Evolutionary conservation across 2,329 filamentous ascomycete genomes (phyloP), one percentile per base, ranked within the genome.

Genomic region (Zasmidium angulare): DNA sequence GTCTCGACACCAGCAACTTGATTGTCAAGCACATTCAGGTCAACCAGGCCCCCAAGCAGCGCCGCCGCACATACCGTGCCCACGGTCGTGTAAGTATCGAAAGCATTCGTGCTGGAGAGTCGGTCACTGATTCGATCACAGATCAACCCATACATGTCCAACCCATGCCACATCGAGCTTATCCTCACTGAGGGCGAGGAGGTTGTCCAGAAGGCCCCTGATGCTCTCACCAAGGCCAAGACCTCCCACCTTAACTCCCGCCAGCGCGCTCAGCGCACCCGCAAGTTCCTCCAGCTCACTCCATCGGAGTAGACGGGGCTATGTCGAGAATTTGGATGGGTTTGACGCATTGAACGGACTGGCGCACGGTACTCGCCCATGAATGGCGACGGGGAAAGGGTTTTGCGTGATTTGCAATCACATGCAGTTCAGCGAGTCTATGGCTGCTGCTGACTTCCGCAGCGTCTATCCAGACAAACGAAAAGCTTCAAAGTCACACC

Each of bases 121-220:
- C 26, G 11, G 26, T 22, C 50, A 26, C 43, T 24, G 1, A 52
- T 12, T n/a, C 29, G 2, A 46, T 49, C 46, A 19, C 55, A 97
- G 93, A 99, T 99, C 86, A 99, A 99, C 89, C 95, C 95, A 68
- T 99, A 98, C 88, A 98, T 99, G 96, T 97, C 93, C 73, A 96
- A 96, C 89, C 95, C 95, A 73, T 99, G 93, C 90, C 95, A 99
- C 89, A 96, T 99, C 81, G 96, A 99, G 86, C 85, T 99, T 76
- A 99, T 99, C 87, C 88, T 99, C 74, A 96, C 93, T 77, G 96
- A 99, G 87, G 92, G 86, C 75, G 90, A 96, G 77, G 96, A 99
- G 87, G 87, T 89, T 73, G 91, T 99, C 74, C 86, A 93, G 84
- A 99, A 99, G 89, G 88, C 87, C 65, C 84, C 88, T 72, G 79